Evolutionary conservation across 2,329 filamentous ascomycete genomes (phyloP).

Genomic region (Emmonsiellopsis sp.): DNA sequence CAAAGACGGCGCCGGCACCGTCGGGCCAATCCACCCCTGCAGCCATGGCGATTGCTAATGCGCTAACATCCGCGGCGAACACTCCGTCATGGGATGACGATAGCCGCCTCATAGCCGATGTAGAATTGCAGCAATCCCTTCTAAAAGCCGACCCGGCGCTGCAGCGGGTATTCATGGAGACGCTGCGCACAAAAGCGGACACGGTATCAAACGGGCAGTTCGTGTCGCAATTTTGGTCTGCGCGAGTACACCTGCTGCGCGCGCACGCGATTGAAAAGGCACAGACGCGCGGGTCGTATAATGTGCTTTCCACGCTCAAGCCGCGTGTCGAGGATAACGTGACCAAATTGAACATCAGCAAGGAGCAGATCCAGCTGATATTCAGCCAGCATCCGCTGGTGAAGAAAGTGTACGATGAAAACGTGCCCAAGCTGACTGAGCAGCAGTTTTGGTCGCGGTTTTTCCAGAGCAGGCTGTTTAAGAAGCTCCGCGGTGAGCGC

Average conservation of each 20-base stretch:
- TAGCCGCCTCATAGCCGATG: slow-evolving; percentile 63
- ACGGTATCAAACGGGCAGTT: slow-evolving; percentile 72
- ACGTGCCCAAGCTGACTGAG: slow-evolving; percentile 72
- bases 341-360: slow-evolving; percentile 71
- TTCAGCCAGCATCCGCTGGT: slow-evolving; percentile 89
- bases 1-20: slow-evolving; percentile 42
- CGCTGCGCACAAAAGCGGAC: slow-evolving; percentile 71
- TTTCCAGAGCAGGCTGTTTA: slow-evolving; percentile 82
- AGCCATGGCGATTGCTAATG: slow-evolving; percentile 69
- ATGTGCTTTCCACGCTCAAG: slow-evolving; percentile 84
- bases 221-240: slow-evolving; percentile 90
- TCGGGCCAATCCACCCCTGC: slow-evolving; percentile 46
- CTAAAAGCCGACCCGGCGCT: slow-evolving; percentile 70
- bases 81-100: slow-evolving; percentile 69
- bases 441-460: slow-evolving; percentile 87
- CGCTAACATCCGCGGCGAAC: slow-evolving; percentile 43
- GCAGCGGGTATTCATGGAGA: slow-evolving; percentile 78
- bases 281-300: slow-evolving; percentile 84
- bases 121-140: slow-evolving; percentile 76
- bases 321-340: slow-evolving; percentile 65
- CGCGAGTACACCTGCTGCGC: slow-evolving; percentile 72
- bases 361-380: slow-evolving; percentile 87
- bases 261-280: slow-evolving; percentile 81
- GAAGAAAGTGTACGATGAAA: slow-evolving; percentile 83
- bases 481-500: slow-evolving; percentile 83